phyloP scores from a whole-genome alignment of 2,329 filamentous ascomycete species.

The Phialemoniopsis sp. region DNA sequence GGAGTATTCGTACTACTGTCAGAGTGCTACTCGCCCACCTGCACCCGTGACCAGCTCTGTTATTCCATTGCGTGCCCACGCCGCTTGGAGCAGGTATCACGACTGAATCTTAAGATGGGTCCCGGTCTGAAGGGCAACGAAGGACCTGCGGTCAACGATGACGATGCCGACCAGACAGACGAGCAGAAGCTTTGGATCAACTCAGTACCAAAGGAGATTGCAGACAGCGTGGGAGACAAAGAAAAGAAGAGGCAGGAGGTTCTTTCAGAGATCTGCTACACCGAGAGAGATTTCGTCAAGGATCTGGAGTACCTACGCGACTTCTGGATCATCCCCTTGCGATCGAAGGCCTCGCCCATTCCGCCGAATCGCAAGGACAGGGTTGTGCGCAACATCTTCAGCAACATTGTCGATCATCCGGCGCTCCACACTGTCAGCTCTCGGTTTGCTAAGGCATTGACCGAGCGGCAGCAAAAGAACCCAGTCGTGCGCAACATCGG shows the following conservation, averaged over 20 bases:
- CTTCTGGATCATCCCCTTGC: slow-evolving; percentile 95
- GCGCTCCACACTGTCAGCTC: slow-evolving; percentile 88
- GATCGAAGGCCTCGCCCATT: slow-evolving; percentile 79
- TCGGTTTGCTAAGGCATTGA: slow-evolving; percentile 81
- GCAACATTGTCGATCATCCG: slow-evolving; percentile 81
- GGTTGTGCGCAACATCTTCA: slow-evolving; percentile 92
- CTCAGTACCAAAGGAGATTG: slow-evolving; percentile 91
- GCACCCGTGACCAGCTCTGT: slow-evolving; percentile 89
- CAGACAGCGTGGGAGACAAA: slow-evolving; percentile 80
- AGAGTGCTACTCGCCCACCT: slow-evolving; percentile 97
- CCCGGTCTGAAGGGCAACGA: slow-evolving; percentile 73
- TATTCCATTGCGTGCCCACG: slow-evolving; percentile 97
- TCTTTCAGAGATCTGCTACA: slow-evolving; percentile 98
- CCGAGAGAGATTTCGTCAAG: slow-evolving; percentile 97
- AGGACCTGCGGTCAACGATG: slow-evolving; percentile 61
- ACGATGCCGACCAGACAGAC: slow-evolving; percentile 78
- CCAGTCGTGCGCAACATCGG: slow-evolving; percentile 87
- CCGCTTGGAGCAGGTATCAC: slow-evolving; percentile 88
- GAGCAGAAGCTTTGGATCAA: slow-evolving; percentile 99
- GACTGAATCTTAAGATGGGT: slow-evolving; percentile 88
- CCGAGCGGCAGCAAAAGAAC: slow-evolving; percentile 82
- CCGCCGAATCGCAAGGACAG: slow-evolving; percentile 82
- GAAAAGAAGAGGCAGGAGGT: slow-evolving; percentile 98
- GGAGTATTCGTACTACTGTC: slow-evolving; percentile 95
- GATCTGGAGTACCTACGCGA: slow-evolving; percentile 95